Evolutionary conservation across 2,329 filamentous ascomycete genomes (phyloP).

Genomic region (Xylariaceae sp.): DNA sequence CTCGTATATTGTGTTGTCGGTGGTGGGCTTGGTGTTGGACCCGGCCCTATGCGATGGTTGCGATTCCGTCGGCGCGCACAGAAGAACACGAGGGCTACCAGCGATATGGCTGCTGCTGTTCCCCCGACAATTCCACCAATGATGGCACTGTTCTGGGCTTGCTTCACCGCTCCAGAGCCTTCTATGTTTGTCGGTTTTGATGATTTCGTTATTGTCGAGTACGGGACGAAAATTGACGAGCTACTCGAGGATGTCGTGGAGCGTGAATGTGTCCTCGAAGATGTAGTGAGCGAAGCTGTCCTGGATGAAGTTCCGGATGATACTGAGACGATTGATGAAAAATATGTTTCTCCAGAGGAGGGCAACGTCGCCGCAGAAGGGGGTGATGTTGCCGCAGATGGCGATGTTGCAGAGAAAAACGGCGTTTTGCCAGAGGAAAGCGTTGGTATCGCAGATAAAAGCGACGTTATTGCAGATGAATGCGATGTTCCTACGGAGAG

Average conservation of each 20-base stretch:
- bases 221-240: constrained; percentile 8
- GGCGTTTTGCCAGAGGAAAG: background rate
- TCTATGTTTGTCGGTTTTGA: background rate
- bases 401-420: background rate
- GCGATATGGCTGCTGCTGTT: constrained; percentile 42
- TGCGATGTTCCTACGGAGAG: background rate
- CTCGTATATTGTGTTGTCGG: constrained; percentile 40
- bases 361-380: constrained; percentile 1
- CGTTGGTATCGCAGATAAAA: background rate
- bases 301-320: constrained; percentile 14
- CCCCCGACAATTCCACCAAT: constrained; percentile 53
- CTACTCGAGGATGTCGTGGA: constrained; percentile 14
- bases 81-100: constrained; percentile 37
- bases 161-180: constrained; percentile 3
- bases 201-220: constrained; percentile 9
- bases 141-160: constrained; percentile 43
- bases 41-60: constrained; percentile 42
- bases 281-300: constrained; percentile 7
- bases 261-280: constrained; percentile 18
- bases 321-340: background rate
- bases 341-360: background rate
- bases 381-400: background rate
- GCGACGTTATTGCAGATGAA: constrained; percentile 1
- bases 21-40: constrained; percentile 31
- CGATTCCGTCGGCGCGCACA: constrained; percentile 42